Conservation (phyloP, 1,139 yeast species). For the Candida sp. region DNA sequence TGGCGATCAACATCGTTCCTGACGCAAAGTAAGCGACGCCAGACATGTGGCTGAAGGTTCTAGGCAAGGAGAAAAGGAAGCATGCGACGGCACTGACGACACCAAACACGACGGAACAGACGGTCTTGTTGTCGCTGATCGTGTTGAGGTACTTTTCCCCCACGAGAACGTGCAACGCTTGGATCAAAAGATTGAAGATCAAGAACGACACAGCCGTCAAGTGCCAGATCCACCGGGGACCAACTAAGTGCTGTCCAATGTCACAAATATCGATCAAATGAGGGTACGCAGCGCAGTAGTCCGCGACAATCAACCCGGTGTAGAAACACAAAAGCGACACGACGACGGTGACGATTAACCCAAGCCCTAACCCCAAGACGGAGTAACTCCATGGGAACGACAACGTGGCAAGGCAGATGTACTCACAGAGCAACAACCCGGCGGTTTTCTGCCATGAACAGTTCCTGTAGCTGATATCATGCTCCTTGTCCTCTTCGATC, state of each 20-base stretch:
- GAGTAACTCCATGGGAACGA: conserved; percentile 70
- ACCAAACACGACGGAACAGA: conserved; percentile 55
- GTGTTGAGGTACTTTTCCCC: conserved; percentile 65
- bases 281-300: conserved; percentile 59
- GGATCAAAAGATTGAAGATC: conserved; percentile 59
- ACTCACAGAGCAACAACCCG: conserved; percentile 60
- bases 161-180: conserved; percentile 62
- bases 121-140: conserved; percentile 46
- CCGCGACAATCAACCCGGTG: conserved; percentile 57
- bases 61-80: conserved; percentile 53
- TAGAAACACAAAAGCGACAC: conserved; percentile 56
- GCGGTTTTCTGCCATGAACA: conserved; percentile 66
- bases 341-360: conserved; percentile 55
- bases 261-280: conserved; percentile 57
- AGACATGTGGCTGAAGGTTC: conserved; percentile 59
- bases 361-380: conserved; percentile 61
- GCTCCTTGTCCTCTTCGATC: conserved; percentile 11
- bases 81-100: conserved; percentile 53
- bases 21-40: conserved; percentile 56
- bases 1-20: conserved; percentile 59
- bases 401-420: conserved; percentile 65
- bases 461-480: conserved; percentile 48
- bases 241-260: conserved; percentile 63
- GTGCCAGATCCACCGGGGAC: conserved; percentile 56
- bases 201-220: conserved; percentile 59